These are phyloP conservation scores for Rhizopus delemar DNA, from an alignment of 371 early-diverging fungal species.

Conservation along the genomic window DNA sequence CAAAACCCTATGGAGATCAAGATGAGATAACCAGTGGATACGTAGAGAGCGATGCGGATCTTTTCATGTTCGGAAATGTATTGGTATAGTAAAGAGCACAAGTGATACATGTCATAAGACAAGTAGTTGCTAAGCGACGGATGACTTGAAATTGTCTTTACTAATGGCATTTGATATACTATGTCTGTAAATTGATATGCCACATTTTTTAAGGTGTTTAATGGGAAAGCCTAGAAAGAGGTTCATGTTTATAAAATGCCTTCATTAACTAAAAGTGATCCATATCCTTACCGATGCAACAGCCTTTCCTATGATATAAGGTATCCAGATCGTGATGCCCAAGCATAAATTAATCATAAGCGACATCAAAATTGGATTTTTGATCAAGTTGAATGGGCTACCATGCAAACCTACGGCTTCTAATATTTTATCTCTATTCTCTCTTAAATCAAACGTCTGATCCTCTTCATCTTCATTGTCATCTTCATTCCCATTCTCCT, in stretches of 20 bases:
- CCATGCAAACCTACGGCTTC: constrained; percentile 89
- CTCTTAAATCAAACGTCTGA: constrained; percentile 46
- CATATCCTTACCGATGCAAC: constrained; percentile 31
- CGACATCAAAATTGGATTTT: constrained; percentile 75
- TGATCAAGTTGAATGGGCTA: constrained; percentile 63
- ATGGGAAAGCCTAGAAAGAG: not conserved
- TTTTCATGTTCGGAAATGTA: not conserved
- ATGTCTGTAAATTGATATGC: not conserved
- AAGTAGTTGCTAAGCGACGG: constrained; percentile 30
- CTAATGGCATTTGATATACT: not conserved
- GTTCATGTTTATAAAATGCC: not conserved
- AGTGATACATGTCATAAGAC: constrained; percentile 30
- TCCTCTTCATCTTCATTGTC: constrained; percentile 7
- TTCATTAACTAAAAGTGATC: not conserved
- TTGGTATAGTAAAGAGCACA: constrained; percentile 3
- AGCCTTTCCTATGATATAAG: constrained; percentile 68
- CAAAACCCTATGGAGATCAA: constrained; percentile 38
- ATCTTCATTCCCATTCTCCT: constrained; percentile 1
- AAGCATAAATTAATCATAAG: constrained; percentile 71
- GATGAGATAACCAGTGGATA: constrained; percentile 34
- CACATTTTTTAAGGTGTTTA: not conserved
- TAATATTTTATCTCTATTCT: constrained; percentile 75
- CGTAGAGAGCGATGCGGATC: constrained; percentile 33
- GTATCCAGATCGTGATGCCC: constrained; percentile 74
- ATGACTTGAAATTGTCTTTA: constrained; percentile 13